Conservation (phyloP, 345 rosid species). For the Mercurialis annua region DNA sequence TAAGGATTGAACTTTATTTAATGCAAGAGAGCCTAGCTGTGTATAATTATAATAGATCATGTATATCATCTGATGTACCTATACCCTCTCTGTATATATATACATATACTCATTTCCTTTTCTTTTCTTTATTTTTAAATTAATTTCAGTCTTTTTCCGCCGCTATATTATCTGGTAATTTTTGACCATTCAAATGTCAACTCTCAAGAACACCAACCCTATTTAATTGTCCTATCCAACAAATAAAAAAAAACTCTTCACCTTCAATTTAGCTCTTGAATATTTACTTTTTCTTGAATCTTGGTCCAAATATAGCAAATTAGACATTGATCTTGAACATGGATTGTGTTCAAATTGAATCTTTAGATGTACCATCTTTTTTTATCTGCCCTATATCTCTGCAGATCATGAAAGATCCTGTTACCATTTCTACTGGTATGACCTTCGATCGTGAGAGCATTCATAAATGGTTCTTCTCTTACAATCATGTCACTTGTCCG, state of each 20-base stretch:
- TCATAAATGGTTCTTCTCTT: constrained; percentile 46
- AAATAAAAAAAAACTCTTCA: not conserved
- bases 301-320: not conserved
- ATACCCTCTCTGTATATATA: no score
- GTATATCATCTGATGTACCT: no score
- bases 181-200: constrained; percentile 23
- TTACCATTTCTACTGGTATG: constrained; percentile 48
- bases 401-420: constrained; percentile 45
- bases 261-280: not conserved
- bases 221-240: not conserved
- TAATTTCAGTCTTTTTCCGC: not conserved
- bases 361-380: constrained; percentile 6
- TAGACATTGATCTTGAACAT: not conserved
- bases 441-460: constrained; percentile 50
- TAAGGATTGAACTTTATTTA: not conserved
- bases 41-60: no score
- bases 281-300: not conserved
- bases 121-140: not conserved
- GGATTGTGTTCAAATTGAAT: not conserved
- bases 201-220: not conserved
- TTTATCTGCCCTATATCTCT: constrained; percentile 28
- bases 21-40: not conserved
- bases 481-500: constrained; percentile 43
- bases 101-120: no score
- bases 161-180: not conserved